Base-by-base conservation (phyloP, 495 filamentous ascomycete genomes). In the Penicillium robsamsonii region DNA sequence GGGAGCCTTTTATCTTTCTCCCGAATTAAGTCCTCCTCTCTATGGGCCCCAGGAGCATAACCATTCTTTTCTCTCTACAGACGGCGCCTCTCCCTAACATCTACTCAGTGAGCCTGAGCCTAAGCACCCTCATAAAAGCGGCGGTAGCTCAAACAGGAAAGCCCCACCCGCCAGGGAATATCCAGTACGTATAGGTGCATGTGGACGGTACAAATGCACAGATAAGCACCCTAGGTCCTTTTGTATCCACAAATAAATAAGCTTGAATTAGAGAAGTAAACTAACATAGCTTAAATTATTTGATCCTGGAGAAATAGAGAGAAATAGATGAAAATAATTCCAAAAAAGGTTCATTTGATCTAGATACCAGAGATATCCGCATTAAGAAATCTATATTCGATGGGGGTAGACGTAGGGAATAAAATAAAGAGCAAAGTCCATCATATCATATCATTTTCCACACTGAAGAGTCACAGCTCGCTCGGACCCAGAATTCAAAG, bases 381-480 rank as follows among this genome's bases (percentile, higher is more conserved):
- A 54, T 54, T 54, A 54, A 46, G 17, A 30, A 29, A 20, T 54
- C 42, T 54, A 54, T 38, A 46, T 45, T 27, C 7, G 51, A 31
- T 44, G 22, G 25, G 25, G 9, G 13, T 30, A 38, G 41, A 41
- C 5, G 35, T 11, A 49, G n/a, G 10, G 17, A 30, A 31, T 27
- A 56, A 50, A 56, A 31, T 22, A 41, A 35, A 20, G 6, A 33
- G 37, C 45, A 30, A 49, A 50, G 33, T 56, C 54, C 46, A 35
- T 50, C 45, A 50, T n/a, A 50, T 46, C 51, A 29, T 55, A 37
- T 56, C 30, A 41, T 56, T 54, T 53, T 46, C 43, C 43, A 35
- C 51, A 29, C 48, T 50, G 24, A 49, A 35, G 30, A 54, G 18
- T 27, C 46, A 29, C n/a, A 48, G 15, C 35, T 33, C 35, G 40